Conservation (phyloP, 208 protist genomes). For the Trypanosoma melophagium region DNA sequence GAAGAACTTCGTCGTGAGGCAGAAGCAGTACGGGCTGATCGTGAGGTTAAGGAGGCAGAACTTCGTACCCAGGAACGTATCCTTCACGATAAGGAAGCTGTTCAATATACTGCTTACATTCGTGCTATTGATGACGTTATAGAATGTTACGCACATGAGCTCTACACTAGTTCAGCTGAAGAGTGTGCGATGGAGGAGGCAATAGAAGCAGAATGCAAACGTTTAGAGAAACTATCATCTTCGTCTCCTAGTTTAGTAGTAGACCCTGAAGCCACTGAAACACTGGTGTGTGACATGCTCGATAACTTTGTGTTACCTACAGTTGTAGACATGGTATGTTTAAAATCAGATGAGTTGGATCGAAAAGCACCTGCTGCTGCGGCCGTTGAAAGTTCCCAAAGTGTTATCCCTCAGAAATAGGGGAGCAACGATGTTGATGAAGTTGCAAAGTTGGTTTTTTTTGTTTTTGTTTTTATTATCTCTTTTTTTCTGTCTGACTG, state of each 20-base stretch:
- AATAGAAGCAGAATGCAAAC: conserved; percentile 44
- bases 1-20: conserved; percentile 55
- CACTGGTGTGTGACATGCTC: conserved; percentile 76
- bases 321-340: conserved; percentile 54
- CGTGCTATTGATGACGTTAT: conserved; percentile 61
- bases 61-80: conserved; percentile 65
- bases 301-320: conserved; percentile 75
- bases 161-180: conserved; percentile 40
- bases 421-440: not conserved
- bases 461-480: not conserved
- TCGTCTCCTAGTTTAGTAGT: conserved; percentile 24
- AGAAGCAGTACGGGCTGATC: conserved; percentile 61
- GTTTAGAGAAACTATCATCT: conserved; percentile 41
- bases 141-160: conserved; percentile 66
- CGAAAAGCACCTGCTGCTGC: conserved; percentile 55
- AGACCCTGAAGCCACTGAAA: conserved; percentile 35
- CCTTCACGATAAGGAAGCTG: conserved; percentile 69
- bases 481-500: not conserved
- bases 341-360: conserved; percentile 35
- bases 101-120: conserved; percentile 66
- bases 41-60: conserved; percentile 78
- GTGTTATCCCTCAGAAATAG: conserved; percentile 5
- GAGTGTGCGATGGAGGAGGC: conserved; percentile 72
- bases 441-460: not conserved
- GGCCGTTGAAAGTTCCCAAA: conserved; percentile 33